Percentiles rank a stretch among this genome's conserved stretches.
Evolutionary conservation across 2,329 filamentous ascomycete genomes (phyloP).

Genomic region (Colletotrichum shisoi): DNA sequence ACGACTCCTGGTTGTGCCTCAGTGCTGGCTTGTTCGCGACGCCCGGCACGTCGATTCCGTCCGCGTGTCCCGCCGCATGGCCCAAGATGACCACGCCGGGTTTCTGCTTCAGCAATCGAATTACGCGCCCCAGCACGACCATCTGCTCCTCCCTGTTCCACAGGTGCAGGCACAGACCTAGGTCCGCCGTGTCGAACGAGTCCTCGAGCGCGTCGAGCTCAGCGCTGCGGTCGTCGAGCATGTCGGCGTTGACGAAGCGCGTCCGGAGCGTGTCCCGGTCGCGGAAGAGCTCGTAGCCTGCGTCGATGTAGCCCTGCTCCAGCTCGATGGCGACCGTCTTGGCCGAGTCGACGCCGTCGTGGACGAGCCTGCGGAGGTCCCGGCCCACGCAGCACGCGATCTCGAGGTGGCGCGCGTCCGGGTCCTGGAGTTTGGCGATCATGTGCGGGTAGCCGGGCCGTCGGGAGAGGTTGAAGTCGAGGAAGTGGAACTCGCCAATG

Average conservation of each 20-base stretch:
- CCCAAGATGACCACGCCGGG: slow-evolving; percentile 37
- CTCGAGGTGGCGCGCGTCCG: slow-evolving; percentile 42
- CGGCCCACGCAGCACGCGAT: slow-evolving; percentile 46
- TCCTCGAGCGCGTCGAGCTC: slow-evolving; percentile 36
- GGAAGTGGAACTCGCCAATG: slow-evolving; percentile 38
- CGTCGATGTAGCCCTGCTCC: slow-evolving; percentile 39
- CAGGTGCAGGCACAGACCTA: slow-evolving; percentile 43
- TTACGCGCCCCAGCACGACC: slow-evolving; percentile 25
- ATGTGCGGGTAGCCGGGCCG: slow-evolving; percentile 33
- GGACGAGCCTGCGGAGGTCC: slow-evolving; percentile 43
- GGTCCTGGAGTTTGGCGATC: slow-evolving; percentile 38
- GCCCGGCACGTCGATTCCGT: slow-evolving; percentile 21
- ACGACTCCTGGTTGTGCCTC: slow-evolving; percentile 37
- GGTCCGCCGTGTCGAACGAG: slow-evolving; percentile 42
- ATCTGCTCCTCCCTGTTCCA: slow-evolving; percentile 42
- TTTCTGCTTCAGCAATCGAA: slow-evolving; percentile 26
- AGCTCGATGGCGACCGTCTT: slow-evolving; percentile 43
- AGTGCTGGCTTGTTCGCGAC: slow-evolving; percentile 2
- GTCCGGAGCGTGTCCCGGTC: slow-evolving; percentile 42
- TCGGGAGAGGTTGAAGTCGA: slow-evolving; percentile 33
- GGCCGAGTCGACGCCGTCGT: slow-evolving; percentile 42
- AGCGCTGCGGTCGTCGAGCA: slow-evolving; percentile 40
- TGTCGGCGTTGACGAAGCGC: slow-evolving; percentile 40
- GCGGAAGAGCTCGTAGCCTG: slow-evolving; percentile 44
- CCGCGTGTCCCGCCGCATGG: slow-evolving; percentile 31